phyloP scores from a whole-genome alignment of 371 early-diverging fungal genomes.

The Phascolomyces articulosus region DNA sequence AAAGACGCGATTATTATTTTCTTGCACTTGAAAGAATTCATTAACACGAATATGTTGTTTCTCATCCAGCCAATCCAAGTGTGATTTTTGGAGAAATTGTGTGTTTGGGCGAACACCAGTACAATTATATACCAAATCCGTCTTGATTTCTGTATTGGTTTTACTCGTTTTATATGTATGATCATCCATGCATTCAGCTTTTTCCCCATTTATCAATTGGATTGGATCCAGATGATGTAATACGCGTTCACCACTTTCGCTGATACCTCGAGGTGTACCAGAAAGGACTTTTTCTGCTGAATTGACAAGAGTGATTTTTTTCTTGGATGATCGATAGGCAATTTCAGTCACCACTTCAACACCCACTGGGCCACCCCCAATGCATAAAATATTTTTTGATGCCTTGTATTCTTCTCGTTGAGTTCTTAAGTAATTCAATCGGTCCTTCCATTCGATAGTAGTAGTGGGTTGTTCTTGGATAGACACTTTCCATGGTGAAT shows the following conservation, averaged over 20 bases:
- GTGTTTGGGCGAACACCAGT: constrained; percentile 38
- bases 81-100: constrained; percentile 21
- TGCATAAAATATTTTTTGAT: constrained; percentile 46
- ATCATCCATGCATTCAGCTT: constrained; percentile 8
- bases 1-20: constrained; percentile 19
- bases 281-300: constrained; percentile 16
- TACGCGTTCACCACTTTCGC: constrained; percentile 24
- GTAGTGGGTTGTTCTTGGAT: neutral
- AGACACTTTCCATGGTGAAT: constrained; percentile 36
- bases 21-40: constrained; percentile 24
- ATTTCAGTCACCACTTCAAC: constrained; percentile 57
- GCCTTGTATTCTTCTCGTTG: constrained; percentile 32
- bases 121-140: constrained; percentile 34
- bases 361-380: constrained; percentile 62
- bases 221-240: constrained; percentile 16
- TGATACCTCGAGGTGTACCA: constrained; percentile 23
- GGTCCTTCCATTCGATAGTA: constrained; percentile 9
- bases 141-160: constrained; percentile 21
- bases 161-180: constrained; percentile 31
- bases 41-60: constrained; percentile 30
- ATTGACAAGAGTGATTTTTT: constrained; percentile 47
- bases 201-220: constrained; percentile 25
- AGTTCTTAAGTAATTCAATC: constrained; percentile 22
- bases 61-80: constrained; percentile 27
- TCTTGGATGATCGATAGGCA: constrained; percentile 39